These are phyloP conservation scores for Tolypocladium album DNA, from an alignment of 2,329 filamentous ascomycete species.

Conservation along the genomic window DNA sequence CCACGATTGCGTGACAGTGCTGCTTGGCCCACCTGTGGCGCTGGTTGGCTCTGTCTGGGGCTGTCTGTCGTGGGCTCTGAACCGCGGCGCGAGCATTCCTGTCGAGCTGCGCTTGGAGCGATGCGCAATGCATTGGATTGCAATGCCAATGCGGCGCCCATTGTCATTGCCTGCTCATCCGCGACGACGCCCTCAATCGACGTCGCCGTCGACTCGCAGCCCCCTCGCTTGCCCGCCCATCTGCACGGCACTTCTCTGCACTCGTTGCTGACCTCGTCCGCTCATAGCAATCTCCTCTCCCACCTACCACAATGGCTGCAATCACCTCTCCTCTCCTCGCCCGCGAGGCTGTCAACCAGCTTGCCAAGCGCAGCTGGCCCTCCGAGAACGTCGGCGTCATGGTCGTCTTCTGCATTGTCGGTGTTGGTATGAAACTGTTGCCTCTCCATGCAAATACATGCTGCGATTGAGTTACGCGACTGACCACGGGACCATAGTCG, in stretches of 20 bases:
- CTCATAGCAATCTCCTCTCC: conserved; percentile 4
- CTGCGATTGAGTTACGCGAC: neutral
- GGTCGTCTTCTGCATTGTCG: conserved; percentile 32
- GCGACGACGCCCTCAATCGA: neutral
- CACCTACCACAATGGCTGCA: conserved; percentile 27
- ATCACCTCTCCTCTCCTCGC: conserved; percentile 23
- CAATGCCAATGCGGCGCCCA: neutral
- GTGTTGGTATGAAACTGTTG: conserved; percentile 20
- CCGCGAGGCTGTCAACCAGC: conserved; percentile 24
- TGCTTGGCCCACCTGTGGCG: too few species aligned
- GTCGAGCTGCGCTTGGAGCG: neutral
- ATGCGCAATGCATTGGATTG: neutral
- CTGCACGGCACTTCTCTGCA: neutral
- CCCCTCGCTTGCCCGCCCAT: neutral
- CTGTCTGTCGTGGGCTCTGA: neutral
- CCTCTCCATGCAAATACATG: neutral
- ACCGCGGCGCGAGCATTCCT: neutral
- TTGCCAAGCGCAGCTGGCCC: conserved; percentile 32
- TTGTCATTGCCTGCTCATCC: neutral
- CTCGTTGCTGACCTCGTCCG: neutral
- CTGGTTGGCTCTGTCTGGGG: neutral
- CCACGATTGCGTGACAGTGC: neutral
- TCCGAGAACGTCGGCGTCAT: conserved; percentile 26
- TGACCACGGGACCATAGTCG: conserved; percentile 14
- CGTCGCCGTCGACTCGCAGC: neutral